Evolutionary conservation across 805 yeast species (phyloP).

Genomic region (Candida yuanshanica): DNA sequence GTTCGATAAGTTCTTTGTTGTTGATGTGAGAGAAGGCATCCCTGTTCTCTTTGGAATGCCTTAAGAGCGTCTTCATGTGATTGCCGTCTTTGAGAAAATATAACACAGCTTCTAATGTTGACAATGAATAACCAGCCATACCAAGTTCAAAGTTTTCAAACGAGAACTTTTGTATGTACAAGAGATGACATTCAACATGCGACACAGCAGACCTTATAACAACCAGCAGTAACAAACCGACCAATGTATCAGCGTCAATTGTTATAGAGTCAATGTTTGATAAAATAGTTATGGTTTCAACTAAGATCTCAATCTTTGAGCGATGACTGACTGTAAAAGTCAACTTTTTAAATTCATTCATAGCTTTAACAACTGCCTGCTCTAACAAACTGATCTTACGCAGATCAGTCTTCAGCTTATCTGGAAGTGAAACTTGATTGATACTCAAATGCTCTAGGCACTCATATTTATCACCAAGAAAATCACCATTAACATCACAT

Average conservation of each 20-base stretch:
- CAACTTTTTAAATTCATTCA: constrained; percentile 43
- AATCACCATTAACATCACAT: constrained; percentile 20
- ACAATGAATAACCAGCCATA: constrained; percentile 64
- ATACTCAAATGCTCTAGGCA: constrained; percentile 26
- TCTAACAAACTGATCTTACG: constrained; percentile 29
- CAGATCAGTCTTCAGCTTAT: constrained; percentile 23
- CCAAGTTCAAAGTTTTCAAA: constrained; percentile 48
- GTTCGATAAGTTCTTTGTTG: constrained; percentile 21
- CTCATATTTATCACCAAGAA: constrained; percentile 19
- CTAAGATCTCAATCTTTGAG: constrained; percentile 43
- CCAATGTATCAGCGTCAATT: constrained; percentile 76
- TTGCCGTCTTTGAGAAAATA: constrained; percentile 46
- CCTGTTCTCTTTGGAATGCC: constrained; percentile 41
- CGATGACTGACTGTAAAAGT: constrained; percentile 40
- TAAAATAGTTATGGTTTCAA: constrained; percentile 46
- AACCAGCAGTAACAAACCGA: constrained; percentile 68
- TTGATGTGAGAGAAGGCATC: constrained; percentile 50
- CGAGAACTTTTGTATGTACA: constrained; percentile 59
- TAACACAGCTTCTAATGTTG: constrained; percentile 80
- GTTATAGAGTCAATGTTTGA: constrained; percentile 32
- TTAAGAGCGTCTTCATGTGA: constrained; percentile 32
- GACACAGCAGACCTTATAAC: constrained; percentile 56
- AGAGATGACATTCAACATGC: constrained; percentile 56
- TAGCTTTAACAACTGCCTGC: constrained; percentile 44
- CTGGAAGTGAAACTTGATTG: constrained; percentile 39